Evolutionary conservation across 495 filamentous ascomycete genomes (phyloP), one percentile per base, ranked within the genome.

Genomic region (Xylaria grammica): DNA sequence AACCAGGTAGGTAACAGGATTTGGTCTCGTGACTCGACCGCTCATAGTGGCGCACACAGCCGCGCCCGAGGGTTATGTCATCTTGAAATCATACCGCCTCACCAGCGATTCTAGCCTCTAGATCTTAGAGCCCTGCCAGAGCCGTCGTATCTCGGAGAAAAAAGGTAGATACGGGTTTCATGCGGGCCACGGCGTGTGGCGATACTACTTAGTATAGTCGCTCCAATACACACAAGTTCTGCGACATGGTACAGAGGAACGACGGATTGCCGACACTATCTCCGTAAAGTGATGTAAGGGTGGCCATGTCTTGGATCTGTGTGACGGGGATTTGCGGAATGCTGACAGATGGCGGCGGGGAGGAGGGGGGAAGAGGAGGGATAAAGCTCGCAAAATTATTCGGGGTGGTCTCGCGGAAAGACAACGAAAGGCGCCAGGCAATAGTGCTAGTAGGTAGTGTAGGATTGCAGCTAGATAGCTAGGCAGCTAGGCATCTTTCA

Each of bases 251-350:
- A 22, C 40, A 22, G 13, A 42, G 24, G 8, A 19, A 48, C 48
- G 55, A 19, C 27, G 44, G 29, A 48, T 46, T 59, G 56, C 56
- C 56, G 40, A 59, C 27, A 1, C 27, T 48, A 48, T 46, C 40
- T 59, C 56, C 40, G 10, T 24, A 32, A 27, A 15, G 6, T 24
- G 26, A 22, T 7, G 24, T 24, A 29, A n/a, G 24, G 15, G 36
- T 29, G 13, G 0, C 53, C 54, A 24, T 44, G 54, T 32, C 54
- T 58, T 17, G 26, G 27, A 32, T 6, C 38, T 45, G 26, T 45
- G 38, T 36, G 26, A 48, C 17, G 29, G 34, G 4, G 42, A 20
- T 27, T 59, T 17, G 45, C 29, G 42, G 42, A 42, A 30, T 46
- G 20, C 22, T 48, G 42, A 59, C 29, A 40, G 32, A 42, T 38